phyloP scores from a whole-genome alignment of 164 flowering plant species.

The Vitis labrusca region DNA sequence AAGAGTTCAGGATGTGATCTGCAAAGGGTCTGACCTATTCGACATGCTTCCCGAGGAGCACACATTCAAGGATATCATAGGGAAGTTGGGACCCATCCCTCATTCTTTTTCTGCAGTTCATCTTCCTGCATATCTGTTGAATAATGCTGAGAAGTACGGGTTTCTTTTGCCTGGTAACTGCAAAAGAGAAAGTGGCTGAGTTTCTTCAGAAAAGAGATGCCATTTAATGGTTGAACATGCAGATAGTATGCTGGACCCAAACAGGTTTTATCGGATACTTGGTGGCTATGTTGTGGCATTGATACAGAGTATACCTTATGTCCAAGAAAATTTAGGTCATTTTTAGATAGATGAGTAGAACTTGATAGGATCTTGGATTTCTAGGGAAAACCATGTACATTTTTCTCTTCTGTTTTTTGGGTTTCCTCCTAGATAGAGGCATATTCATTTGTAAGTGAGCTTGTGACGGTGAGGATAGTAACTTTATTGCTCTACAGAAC shows the following conservation, averaged over 20 bases:
- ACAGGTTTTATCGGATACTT: conserved; percentile 5
- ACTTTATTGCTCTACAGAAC: conserved; percentile 5
- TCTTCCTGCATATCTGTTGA: conserved; percentile 67
- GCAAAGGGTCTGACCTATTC: conserved; percentile 73
- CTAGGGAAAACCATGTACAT: conserved; percentile 30
- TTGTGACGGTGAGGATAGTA: conserved; percentile 7
- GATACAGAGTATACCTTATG: conserved; percentile 10
- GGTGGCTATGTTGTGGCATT: conserved; percentile 16
- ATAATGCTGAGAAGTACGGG: conserved; percentile 67
- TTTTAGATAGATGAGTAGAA: conserved; percentile 22
- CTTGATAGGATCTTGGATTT: conserved; percentile 21
- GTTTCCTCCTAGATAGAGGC: conserved; percentile 19
- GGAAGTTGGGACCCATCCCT: conserved; percentile 81
- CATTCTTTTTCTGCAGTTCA: conserved; percentile 83
- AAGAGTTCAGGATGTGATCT: conserved; percentile 75
- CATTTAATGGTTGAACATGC: conserved; percentile 4
- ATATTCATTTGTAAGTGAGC: conserved; percentile 18
- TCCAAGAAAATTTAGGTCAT: conserved; percentile 27
- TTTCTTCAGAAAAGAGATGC: conserved; percentile 2
- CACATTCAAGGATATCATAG: conserved; percentile 81
- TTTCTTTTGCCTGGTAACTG: conserved; percentile 90
- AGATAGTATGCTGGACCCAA: conserved; percentile 1
- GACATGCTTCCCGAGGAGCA: conserved; percentile 97
- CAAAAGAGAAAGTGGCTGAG: conserved; percentile 60
- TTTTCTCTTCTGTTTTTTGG: conserved; percentile 4